phyloP scores from a whole-genome alignment of 148 eudicot species.

The Fagopyrum tataricum region DNA sequence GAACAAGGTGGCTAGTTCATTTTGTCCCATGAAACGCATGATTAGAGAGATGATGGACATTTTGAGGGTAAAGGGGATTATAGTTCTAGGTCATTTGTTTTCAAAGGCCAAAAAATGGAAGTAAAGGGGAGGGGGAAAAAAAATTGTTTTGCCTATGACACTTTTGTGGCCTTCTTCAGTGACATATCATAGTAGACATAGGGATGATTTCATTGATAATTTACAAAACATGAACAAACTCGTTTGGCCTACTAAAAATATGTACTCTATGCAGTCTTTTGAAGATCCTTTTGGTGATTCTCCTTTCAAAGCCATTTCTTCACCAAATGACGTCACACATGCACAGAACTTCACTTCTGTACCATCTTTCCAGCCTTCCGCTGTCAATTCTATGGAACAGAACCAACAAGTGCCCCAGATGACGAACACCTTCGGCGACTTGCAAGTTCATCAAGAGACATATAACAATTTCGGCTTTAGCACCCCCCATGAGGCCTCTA shows the following conservation, averaged over 20 bases:
- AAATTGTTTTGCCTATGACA: too few species aligned
- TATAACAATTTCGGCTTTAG: constrained; percentile 21
- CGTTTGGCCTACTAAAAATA: background rate
- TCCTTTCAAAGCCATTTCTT: constrained; percentile 71
- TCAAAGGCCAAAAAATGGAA: too few species aligned
- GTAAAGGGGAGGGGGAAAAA: too few species aligned
- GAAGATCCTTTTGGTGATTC: constrained; percentile 94
- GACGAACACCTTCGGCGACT: constrained; percentile 21
- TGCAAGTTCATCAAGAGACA: constrained; percentile 29
- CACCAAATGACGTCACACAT: constrained; percentile 33
- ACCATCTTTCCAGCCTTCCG: constrained; percentile 28
- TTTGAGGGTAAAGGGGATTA: too few species aligned
- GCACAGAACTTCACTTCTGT: constrained; percentile 31
- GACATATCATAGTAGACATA: background rate
- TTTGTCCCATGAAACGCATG: too few species aligned
- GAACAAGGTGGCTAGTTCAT: background rate
- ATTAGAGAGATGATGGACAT: too few species aligned
- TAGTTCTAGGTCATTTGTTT: too few species aligned
- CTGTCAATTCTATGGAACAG: constrained; percentile 25
- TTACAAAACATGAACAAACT: background rate
- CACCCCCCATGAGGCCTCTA: constrained; percentile 16
- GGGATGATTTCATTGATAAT: background rate
- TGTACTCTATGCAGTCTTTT: constrained; percentile 54
- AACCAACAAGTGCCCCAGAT: constrained; percentile 32
- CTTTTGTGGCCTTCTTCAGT: too few species aligned